phyloP scores from a whole-genome alignment of 192 early-diverging fungal genomes.

The Thoreauomyces humboldtii region DNA sequence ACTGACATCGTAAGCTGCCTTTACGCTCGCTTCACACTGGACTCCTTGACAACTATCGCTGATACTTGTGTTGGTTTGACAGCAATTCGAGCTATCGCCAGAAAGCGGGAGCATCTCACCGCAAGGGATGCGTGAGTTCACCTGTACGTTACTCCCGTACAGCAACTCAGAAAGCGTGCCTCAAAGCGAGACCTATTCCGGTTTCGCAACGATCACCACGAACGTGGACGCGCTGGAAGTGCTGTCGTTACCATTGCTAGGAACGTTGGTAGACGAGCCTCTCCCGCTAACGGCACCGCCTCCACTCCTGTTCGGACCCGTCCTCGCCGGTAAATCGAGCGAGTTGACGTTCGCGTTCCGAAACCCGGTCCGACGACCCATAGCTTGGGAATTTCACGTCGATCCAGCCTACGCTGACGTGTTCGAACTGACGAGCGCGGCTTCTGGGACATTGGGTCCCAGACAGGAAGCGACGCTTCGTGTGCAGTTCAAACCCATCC shows the following conservation, averaged over 20 bases:
- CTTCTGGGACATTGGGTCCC: conserved; percentile 17
- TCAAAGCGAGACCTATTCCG: conserved; percentile 30
- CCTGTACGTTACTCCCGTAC: conserved; percentile 31
- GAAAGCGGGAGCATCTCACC: conserved; percentile 21
- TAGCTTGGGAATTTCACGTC: conserved; percentile 43
- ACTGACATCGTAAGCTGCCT: conserved; percentile 20
- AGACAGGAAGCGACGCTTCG: conserved; percentile 25
- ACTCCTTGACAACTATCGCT: conserved; percentile 4
- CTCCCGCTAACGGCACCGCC: conserved; percentile 27
- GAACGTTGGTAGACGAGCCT: conserved; percentile 45
- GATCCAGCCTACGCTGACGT: conserved; percentile 40
- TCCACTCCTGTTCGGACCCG: conserved; percentile 43
- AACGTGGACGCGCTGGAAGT: conserved; percentile 21
- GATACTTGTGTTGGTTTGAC: no score
- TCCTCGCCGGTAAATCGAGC: conserved; percentile 18
- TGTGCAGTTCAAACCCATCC: conserved; percentile 40
- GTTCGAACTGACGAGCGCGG: conserved; percentile 26
- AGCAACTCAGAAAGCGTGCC: conserved; percentile 27
- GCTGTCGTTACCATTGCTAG: conserved; percentile 23
- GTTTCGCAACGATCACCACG: conserved; percentile 21
- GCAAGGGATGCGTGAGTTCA: conserved; percentile 29
- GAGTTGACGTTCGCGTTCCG: conserved; percentile 34
- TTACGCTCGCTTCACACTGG: no score
- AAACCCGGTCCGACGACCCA: conserved; percentile 41
- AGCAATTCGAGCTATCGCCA: conserved; percentile 23